Evolutionary conservation across 148 eudicot genomes (phyloP).

Genomic region (Rhododendron ferrugineum): DNA sequence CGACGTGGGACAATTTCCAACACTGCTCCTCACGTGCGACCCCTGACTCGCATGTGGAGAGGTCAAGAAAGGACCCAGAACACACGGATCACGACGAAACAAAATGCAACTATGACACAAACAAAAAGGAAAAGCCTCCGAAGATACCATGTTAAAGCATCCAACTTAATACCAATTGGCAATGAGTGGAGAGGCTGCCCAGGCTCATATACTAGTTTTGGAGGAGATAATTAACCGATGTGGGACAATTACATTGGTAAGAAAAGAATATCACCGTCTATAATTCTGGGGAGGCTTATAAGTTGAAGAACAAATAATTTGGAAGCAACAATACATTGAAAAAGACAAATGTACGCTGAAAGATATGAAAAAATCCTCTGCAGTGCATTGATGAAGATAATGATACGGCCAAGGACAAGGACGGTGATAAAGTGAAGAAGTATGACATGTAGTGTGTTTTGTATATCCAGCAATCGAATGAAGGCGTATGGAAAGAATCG

Average conservation of each 20-base stretch:
- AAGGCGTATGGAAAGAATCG: not conserved
- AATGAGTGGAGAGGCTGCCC: too few relatives aligned
- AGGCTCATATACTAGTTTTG: too few relatives aligned
- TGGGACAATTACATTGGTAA: not conserved
- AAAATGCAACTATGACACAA: too few relatives aligned
- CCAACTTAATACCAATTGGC: too few relatives aligned
- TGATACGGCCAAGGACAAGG: not conserved
- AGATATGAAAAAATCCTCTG: not conserved
- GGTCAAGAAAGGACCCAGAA: too few relatives aligned
- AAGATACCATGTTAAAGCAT: too few relatives aligned
- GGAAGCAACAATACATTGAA: not conserved
- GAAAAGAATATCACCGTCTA: not conserved
- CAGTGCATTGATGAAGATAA: not conserved
- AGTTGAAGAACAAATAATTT: not conserved
- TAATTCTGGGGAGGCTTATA: not conserved
- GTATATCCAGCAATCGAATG: not conserved
- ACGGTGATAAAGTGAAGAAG: not conserved
- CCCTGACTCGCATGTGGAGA: too few relatives aligned
- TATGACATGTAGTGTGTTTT: not conserved
- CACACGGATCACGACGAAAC: too few relatives aligned
- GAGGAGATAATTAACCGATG: too few relatives aligned
- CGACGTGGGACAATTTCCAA: too few relatives aligned
- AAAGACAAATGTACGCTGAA: not conserved
- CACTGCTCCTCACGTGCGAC: too few relatives aligned
- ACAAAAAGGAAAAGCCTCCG: too few relatives aligned